Percentiles rank a stretch among this genome's conserved stretches.
Conservation (phyloP, 305 asterid species). For the Rubia tinctorum region DNA sequence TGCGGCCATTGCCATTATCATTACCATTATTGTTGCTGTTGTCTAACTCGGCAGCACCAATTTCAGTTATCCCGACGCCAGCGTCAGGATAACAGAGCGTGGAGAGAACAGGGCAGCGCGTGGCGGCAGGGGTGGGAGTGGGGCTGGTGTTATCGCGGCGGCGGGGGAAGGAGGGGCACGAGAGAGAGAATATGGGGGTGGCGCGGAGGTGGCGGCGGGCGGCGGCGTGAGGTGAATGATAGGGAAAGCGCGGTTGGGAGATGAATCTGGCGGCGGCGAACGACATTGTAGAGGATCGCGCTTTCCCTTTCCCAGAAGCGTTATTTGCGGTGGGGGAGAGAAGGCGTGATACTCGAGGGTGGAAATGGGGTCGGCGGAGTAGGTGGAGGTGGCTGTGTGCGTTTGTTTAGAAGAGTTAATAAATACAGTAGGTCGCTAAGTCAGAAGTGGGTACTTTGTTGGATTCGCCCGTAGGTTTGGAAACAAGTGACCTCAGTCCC, state of each 20-base stretch:
- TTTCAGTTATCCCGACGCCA: conserved; percentile 15
- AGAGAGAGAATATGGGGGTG: background rate
- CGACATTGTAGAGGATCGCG: conserved; percentile 18
- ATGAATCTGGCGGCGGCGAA: conserved; percentile 21
- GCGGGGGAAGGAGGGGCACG: conserved; percentile 8
- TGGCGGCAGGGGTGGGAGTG: background rate
- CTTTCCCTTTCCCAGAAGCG: background rate
- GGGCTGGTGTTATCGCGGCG: background rate
- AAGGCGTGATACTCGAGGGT: background rate
- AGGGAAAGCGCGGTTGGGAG: conserved; percentile 8
- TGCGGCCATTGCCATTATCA: conserved; percentile 19
- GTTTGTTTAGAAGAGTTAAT: background rate
- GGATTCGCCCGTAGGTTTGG: conserved; percentile 1
- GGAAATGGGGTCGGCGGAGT: background rate
- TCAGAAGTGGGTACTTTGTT: background rate
- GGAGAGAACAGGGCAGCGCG: conserved; percentile 5
- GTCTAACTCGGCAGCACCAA: conserved; percentile 32
- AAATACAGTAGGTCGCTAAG: background rate
- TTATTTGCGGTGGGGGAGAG: background rate
- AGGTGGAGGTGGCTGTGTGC: background rate
- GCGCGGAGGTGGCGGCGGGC: conserved; percentile 3
- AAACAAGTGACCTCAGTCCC: background rate
- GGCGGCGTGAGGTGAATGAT: background rate
- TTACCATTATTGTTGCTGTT: conserved; percentile 14
- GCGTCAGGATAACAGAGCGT: conserved; percentile 15